These are phyloP conservation scores for Xylaria castorea DNA, from an alignment of 495 filamentous ascomycete species.

Conservation along the genomic window DNA sequence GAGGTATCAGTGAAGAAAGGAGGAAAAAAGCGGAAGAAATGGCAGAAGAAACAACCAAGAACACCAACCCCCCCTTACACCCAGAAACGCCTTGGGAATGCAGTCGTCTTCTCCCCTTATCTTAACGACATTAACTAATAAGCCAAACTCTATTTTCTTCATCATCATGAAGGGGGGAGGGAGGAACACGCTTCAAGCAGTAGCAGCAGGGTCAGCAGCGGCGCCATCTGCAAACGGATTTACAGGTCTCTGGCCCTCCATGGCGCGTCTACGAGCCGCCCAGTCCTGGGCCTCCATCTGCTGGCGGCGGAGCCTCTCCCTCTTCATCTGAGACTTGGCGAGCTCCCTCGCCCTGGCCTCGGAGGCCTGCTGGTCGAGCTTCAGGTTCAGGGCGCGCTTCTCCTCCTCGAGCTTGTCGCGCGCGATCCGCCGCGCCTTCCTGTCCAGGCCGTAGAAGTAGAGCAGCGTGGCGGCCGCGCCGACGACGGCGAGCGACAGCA, in stretches of 20 bases:
- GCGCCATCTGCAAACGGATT: neutral
- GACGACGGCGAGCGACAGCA: conserved; percentile 45
- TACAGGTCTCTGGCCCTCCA: neutral
- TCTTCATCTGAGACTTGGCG: neutral
- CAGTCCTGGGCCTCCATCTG: conserved; percentile 11
- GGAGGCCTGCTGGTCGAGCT: conserved; percentile 1
- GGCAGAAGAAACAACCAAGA: neutral
- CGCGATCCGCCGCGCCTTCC: conserved; percentile 41
- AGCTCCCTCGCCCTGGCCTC: neutral
- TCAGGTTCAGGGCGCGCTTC: neutral
- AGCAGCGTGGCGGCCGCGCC: conserved; percentile 42
- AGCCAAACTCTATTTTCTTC: neutral
- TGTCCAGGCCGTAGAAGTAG: conserved; percentile 51
- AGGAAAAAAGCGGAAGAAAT: neutral
- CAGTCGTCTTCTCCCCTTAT: too few species aligned
- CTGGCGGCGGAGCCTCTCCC: conserved; percentile 1
- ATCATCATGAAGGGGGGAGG: neutral
- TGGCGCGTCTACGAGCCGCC: neutral
- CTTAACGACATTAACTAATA: neutral
- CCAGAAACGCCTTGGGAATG: conserved; percentile 17
- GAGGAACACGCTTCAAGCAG: neutral
- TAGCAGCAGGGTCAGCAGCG: neutral
- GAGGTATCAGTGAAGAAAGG: neutral
- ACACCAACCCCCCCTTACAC: neutral
- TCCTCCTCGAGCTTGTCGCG: conserved; percentile 46